A percentile compares a stretch with the other conserved stretches of the same genome.
phyloP scores from a whole-genome alignment of 1,139 yeast genomes.

The Wickerhamiella pararugosa region DNA sequence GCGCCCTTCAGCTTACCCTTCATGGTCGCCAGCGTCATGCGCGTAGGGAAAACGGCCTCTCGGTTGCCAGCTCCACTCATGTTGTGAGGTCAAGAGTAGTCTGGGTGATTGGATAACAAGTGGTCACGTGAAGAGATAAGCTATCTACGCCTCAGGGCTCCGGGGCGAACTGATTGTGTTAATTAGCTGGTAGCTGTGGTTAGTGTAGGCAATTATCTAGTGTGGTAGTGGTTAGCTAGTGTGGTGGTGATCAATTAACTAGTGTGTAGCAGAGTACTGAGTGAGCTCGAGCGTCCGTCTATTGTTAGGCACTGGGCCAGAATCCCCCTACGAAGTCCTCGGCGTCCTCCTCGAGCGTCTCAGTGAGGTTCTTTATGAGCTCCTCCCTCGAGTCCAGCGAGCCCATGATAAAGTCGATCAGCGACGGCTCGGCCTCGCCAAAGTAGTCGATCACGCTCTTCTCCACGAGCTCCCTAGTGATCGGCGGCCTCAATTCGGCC shows the following conservation, averaged over 20 bases:
- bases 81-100: neutral
- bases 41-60: slow-evolving; percentile 68
- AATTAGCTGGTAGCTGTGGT: too few relatives aligned
- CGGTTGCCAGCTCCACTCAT: slow-evolving; percentile 28
- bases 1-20: slow-evolving; percentile 94
- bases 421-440: slow-evolving; percentile 26
- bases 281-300: too few relatives aligned
- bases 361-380: slow-evolving; percentile 20
- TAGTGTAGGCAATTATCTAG: too few relatives aligned
- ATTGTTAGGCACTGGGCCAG: neutral
- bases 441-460: slow-evolving; percentile 22
- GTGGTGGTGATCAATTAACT: too few relatives aligned
- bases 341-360: slow-evolving; percentile 26
- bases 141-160: neutral
- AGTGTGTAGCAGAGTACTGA: too few relatives aligned
- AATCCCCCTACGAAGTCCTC: slow-evolving; percentile 12
- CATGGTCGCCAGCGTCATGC: slow-evolving; percentile 94
- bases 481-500: slow-evolving; percentile 13
- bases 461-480: slow-evolving; percentile 18
- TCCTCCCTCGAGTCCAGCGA: slow-evolving; percentile 20
- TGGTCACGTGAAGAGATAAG: slow-evolving; percentile 1
- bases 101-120: slow-evolving; percentile 1
- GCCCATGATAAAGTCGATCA: slow-evolving; percentile 20
- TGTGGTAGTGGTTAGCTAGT: too few relatives aligned
- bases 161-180: neutral